phyloP scores from a whole-genome alignment of 495 filamentous ascomycete genomes.

The Xylaria intraflava region DNA sequence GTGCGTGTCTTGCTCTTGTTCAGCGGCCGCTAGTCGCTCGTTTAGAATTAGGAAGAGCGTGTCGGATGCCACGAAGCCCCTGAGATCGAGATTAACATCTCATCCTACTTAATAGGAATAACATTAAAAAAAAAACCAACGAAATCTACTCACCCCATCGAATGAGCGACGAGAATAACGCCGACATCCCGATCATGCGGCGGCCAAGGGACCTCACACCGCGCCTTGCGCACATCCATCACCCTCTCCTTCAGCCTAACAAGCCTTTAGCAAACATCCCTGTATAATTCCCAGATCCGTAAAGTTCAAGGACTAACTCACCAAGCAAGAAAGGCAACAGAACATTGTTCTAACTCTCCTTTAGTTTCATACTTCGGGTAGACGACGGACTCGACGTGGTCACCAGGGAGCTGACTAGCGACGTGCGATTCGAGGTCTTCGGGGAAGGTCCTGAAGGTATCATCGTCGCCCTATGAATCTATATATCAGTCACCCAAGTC shows the following conservation, averaged over 20 bases:
- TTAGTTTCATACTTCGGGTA: constrained; percentile 92
- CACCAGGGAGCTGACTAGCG: constrained; percentile 60
- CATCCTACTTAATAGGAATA: not conserved
- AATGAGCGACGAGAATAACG: constrained; percentile 80
- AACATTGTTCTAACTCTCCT: constrained; percentile 73
- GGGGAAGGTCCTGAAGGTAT: constrained; percentile 77
- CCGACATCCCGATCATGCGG: constrained; percentile 80
- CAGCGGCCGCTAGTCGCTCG: constrained; percentile 30
- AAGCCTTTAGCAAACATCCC: not conserved
- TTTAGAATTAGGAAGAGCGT: constrained; percentile 55
- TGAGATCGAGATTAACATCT: constrained; percentile 11
- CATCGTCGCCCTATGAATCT: constrained; percentile 62
- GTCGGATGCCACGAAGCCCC: constrained; percentile 86
- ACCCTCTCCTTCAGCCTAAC: constrained; percentile 80
- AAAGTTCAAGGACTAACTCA: constrained; percentile 28
- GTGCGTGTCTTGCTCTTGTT: not conserved
- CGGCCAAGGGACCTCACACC: constrained; percentile 66
- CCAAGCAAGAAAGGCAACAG: constrained; percentile 78
- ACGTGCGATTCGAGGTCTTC: constrained; percentile 62
- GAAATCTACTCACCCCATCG: constrained; percentile 60
- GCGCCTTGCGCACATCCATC: constrained; percentile 76
- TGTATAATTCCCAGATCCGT: not conserved
- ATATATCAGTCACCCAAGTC: not conserved
- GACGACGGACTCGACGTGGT: constrained; percentile 54
- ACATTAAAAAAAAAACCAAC: not conserved